Conservation (phyloP, 2,329 filamentous ascomycete species). For the Diaporthe eres region DNA sequence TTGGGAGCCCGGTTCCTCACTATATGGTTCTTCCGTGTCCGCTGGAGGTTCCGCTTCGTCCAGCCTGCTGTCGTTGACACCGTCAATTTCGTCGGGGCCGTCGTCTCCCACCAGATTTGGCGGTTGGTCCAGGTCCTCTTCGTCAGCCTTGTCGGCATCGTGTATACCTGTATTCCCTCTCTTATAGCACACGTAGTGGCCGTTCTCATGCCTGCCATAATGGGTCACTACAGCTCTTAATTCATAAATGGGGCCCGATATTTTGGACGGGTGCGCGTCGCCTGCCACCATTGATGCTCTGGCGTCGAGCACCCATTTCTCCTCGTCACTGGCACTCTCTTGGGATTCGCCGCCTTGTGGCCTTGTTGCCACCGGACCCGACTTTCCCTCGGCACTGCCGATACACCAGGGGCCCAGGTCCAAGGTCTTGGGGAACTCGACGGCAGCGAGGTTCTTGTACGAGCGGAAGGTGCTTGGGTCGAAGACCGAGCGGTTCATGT, state of each 20-base stretch:
- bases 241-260: constrained; percentile 77
- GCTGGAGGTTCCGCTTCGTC: constrained; percentile 43
- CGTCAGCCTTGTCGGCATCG: constrained; percentile 9
- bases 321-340: constrained; percentile 55
- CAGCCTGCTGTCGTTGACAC: constrained; percentile 27
- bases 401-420: constrained; percentile 90
- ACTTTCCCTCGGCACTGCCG: constrained; percentile 65
- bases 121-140: constrained; percentile 41
- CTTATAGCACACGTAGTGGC: constrained; percentile 94
- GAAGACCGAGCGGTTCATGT: constrained; percentile 93
- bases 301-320: constrained; percentile 80
- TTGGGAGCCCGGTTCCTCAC: constrained; percentile 59
- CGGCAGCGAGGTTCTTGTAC: constrained; percentile 85
- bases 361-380: constrained; percentile 14
- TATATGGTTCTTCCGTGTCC: constrained; percentile 1
- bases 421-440: constrained; percentile 81
- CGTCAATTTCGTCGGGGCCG: constrained; percentile 45
- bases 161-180: constrained; percentile 67
- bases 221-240: constrained; percentile 90
- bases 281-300: constrained; percentile 80
- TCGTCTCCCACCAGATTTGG: constrained; percentile 46
- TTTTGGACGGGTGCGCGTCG: constrained; percentile 62
- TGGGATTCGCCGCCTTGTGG: constrained; percentile 44
- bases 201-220: constrained; percentile 91
- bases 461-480: constrained; percentile 85